These are phyloP conservation scores for Leccinum rimulosum DNA, from an alignment of 768 basidiomycete species.

Conservation along the genomic window DNA sequence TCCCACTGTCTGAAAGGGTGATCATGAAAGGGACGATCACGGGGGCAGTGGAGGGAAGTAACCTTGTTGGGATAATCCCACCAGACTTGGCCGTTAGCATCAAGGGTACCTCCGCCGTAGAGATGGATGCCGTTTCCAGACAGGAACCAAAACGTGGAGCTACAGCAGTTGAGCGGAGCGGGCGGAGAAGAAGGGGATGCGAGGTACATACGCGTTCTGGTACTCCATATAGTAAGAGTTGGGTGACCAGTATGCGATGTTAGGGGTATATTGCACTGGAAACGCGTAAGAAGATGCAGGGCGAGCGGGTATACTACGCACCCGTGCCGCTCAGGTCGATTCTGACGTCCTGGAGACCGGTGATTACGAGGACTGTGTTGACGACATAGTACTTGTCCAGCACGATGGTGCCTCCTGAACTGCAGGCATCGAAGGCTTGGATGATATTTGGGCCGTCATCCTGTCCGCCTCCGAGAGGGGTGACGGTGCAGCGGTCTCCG, in stretches of 20 bases:
- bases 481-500: conserved; percentile 23
- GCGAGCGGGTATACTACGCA: conserved; percentile 7
- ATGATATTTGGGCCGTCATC: conserved; percentile 33
- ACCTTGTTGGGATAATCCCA: conserved; percentile 31
- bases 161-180: conserved; percentile 4
- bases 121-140: conserved; percentile 36
- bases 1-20: conserved; percentile 30
- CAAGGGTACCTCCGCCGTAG: conserved; percentile 43
- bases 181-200: not conserved
- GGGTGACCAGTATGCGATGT: conserved; percentile 42
- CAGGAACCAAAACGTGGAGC: conserved; percentile 41
- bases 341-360: conserved; percentile 36
- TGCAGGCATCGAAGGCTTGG: conserved; percentile 27
- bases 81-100: conserved; percentile 48
- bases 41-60: conserved; percentile 8
- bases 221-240: conserved; percentile 39
- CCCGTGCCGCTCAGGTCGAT: conserved; percentile 39
- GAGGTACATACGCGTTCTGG: conserved; percentile 39
- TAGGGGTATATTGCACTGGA: conserved; percentile 37
- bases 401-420: conserved; percentile 28
- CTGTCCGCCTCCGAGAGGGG: conserved; percentile 8
- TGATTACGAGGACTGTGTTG: conserved; percentile 38
- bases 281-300: not conserved
- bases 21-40: not conserved
- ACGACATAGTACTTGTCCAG: conserved; percentile 37